Conservation (phyloP, 1,284 basidiomycete genomes). For the Caloboletus firmus region DNA sequence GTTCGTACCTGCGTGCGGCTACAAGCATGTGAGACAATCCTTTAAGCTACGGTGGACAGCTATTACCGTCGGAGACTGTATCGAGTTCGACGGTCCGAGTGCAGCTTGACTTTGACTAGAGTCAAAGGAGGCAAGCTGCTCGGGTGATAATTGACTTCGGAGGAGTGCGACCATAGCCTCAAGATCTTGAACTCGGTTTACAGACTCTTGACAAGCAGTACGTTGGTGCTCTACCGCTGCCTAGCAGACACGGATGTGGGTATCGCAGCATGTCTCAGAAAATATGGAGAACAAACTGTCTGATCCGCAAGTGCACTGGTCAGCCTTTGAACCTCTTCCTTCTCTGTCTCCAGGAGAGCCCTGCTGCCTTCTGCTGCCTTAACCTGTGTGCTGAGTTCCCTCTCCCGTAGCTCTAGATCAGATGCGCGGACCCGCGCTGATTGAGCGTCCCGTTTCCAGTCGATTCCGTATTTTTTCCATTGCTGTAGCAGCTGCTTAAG, state of each 20-base stretch:
- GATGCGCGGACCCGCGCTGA: slow-evolving; percentile 12
- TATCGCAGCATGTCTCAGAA: background rate
- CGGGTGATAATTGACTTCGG: slow-evolving; percentile 19
- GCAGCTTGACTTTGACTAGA: background rate
- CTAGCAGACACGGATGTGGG: slow-evolving; percentile 11
- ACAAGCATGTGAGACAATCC: slow-evolving; percentile 9
- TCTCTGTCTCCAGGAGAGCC: slow-evolving; percentile 16
- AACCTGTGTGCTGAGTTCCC: slow-evolving; percentile 8
- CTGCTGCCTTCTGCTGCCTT: slow-evolving; percentile 15
- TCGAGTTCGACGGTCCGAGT: background rate
- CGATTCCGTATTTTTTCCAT: slow-evolving; percentile 29
- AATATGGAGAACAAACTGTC: slow-evolving; percentile 19
- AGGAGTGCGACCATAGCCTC: slow-evolving; percentile 22
- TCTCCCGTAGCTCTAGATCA: slow-evolving; percentile 17
- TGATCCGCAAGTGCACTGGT: slow-evolving; percentile 22
- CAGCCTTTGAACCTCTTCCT: slow-evolving; percentile 16
- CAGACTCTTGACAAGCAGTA: slow-evolving; percentile 11
- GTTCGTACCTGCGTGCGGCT: slow-evolving; percentile 11
- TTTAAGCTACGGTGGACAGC: background rate
- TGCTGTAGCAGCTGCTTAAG: slow-evolving; percentile 25
- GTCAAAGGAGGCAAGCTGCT: slow-evolving; percentile 25
- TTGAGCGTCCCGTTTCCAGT: slow-evolving; percentile 32
- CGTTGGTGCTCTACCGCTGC: slow-evolving; percentile 18
- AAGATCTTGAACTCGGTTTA: slow-evolving; percentile 20
- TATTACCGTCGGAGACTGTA: slow-evolving; percentile 15